phyloP scores from a whole-genome alignment of 1,284 basidiomycete species.

The Singerocomus inundabilis region DNA sequence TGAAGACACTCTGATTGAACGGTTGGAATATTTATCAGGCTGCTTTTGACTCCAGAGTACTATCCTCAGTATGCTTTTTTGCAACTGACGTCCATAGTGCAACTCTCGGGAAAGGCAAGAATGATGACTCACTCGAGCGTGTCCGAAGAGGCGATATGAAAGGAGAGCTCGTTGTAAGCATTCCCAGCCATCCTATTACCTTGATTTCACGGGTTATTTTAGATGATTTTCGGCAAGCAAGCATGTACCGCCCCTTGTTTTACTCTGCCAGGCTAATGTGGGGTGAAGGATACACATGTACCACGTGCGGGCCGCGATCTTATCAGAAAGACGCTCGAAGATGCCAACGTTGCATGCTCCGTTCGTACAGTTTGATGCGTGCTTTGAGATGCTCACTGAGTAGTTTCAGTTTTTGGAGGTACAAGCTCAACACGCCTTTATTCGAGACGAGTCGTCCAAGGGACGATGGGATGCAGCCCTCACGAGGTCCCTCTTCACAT shows the following conservation, averaged over 20 bases:
- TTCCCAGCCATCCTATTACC: background rate
- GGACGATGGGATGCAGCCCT: constrained; percentile 92
- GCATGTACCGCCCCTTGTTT: constrained; percentile 36
- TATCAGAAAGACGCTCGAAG: constrained; percentile 79
- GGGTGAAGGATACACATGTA: constrained; percentile 78
- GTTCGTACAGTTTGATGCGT: constrained; percentile 41
- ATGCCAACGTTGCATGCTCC: constrained; percentile 67
- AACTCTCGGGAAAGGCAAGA: constrained; percentile 81
- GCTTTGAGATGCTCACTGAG: background rate
- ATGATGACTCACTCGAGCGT: constrained; percentile 72
- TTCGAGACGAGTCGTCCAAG: constrained; percentile 87
- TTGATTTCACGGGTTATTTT: constrained; percentile 3
- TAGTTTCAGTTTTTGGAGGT: constrained; percentile 78
- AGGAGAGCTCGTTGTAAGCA: constrained; percentile 77
- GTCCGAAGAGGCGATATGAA: constrained; percentile 78
- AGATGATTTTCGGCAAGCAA: constrained; percentile 96
- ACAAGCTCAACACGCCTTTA: constrained; percentile 92
- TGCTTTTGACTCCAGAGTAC: constrained; percentile 82
- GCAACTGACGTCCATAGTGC: constrained; percentile 88
- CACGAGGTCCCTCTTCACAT: constrained; percentile 74
- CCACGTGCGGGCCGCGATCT: constrained; percentile 80
- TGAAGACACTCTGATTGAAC: constrained; percentile 56
- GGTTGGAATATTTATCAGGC: constrained; percentile 41
- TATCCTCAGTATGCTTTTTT: constrained; percentile 88
- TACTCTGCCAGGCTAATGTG: background rate